These are phyloP conservation scores for Thalassiosira hispida DNA, from an alignment of 352 stramenopile species.

Conservation along the genomic window DNA sequence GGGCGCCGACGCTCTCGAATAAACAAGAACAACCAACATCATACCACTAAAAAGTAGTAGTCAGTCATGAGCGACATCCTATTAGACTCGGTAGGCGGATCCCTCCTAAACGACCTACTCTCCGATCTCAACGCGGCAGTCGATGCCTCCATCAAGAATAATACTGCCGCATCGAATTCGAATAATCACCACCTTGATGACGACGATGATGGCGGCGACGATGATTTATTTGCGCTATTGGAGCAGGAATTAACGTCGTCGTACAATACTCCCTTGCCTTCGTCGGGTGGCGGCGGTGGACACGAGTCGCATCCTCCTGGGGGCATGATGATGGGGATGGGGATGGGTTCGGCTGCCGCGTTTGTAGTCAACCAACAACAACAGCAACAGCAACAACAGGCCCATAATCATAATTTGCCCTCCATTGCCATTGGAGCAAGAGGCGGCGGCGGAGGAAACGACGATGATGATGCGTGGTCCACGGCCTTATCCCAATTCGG, in stretches of 20 bases:
- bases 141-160: background rate
- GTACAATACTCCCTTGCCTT: slow-evolving; percentile 2
- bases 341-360: slow-evolving; percentile 6
- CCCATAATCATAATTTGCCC: background rate
- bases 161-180: background rate
- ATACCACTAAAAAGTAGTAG: no score
- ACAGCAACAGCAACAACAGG: slow-evolving; percentile 5
- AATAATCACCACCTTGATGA: background rate
- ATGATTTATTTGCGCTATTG: slow-evolving; percentile 23
- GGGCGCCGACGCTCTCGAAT: no score
- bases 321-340: no score
- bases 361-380: slow-evolving; percentile 33
- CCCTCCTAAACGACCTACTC: slow-evolving; percentile 42
- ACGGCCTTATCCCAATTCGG: slow-evolving; percentile 73
- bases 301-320: no score
- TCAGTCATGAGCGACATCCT: slow-evolving; percentile 20
- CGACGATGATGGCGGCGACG: background rate
- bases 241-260: slow-evolving; percentile 30
- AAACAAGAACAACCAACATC: no score
- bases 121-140: slow-evolving; percentile 35
- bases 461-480: slow-evolving; percentile 69
- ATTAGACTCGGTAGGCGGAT: slow-evolving; percentile 28
- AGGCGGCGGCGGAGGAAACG: background rate
- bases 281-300: no score
- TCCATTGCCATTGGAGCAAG: background rate